Conservation (phyloP, 2,329 filamentous ascomycete genomes). For the Phoma sp. region DNA sequence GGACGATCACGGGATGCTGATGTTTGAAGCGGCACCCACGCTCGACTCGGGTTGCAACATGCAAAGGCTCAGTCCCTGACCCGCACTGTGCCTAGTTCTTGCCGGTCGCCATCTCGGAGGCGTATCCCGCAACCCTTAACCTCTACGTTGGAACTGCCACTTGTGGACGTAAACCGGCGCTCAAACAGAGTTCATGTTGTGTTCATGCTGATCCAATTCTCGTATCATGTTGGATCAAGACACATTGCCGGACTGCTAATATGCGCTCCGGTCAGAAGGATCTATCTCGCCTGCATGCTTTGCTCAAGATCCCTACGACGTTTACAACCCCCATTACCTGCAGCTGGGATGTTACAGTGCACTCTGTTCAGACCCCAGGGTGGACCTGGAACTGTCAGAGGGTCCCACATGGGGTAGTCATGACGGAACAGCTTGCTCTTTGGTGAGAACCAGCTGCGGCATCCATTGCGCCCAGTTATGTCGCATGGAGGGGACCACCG, state of each 20-base stretch:
- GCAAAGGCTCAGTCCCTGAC: conserved; percentile 12
- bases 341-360: conserved; percentile 21
- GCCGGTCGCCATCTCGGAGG: conserved; percentile 2
- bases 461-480: conserved; percentile 62
- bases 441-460: conserved; percentile 57
- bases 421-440: conserved; percentile 64
- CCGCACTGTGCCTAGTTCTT: not conserved
- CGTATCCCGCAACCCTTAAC: not conserved
- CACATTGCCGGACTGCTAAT: no score
- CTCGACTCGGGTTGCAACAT: conserved; percentile 5
- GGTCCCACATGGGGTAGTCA: conserved; percentile 76
- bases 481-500: conserved; percentile 59
- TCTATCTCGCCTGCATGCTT: no score
- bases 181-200: not conserved
- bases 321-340: conserved; percentile 19
- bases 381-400: conserved; percentile 68
- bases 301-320: conserved; percentile 14
- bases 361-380: conserved; percentile 69
- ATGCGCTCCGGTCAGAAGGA: no score
- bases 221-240: no score
- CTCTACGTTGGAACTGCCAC: not conserved
- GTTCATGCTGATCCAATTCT: not conserved
- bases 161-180: no score
- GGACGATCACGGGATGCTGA: conserved; percentile 6
- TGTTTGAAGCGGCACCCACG: not conserved